Percentiles rank a stretch among this genome's conserved stretches.
Evolutionary conservation across 2,329 filamentous ascomycete genomes (phyloP).

Genomic region (Colletotrichum paranaense): DNA sequence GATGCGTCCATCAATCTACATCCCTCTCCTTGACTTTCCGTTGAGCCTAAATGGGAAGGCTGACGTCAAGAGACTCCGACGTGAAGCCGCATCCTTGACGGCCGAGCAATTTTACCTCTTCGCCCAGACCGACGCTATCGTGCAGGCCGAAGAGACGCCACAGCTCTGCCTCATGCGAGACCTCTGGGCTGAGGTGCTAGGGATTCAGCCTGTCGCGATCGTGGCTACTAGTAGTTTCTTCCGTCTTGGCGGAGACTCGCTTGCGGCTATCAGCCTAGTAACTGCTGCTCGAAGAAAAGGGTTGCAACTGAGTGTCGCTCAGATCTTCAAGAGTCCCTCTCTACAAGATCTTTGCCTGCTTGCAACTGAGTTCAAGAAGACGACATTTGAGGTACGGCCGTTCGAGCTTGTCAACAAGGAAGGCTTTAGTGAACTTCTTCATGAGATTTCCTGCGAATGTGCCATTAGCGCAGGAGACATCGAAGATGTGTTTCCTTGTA

Average conservation of each 20-base stretch:
- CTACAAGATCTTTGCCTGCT: constrained; percentile 15
- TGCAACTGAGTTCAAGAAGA: neutral
- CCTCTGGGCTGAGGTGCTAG: constrained; percentile 19
- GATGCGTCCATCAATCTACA: constrained; percentile 28
- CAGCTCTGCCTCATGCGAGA: constrained; percentile 9
- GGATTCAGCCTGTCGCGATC: neutral
- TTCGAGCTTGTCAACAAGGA: constrained; percentile 7
- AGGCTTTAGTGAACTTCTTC: neutral
- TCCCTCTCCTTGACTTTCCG: constrained; percentile 16
- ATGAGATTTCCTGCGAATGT: constrained; percentile 10
- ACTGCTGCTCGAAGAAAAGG: constrained; percentile 1
- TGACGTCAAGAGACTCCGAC: constrained; percentile 16
- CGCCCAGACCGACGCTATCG: neutral
- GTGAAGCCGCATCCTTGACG: neutral
- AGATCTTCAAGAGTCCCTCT: constrained; percentile 13
- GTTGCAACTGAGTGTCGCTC: constrained; percentile 3
- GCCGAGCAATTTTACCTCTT: constrained; percentile 22
- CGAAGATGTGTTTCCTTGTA: constrained; percentile 27
- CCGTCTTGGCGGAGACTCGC: constrained; percentile 40
- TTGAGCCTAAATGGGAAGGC: constrained; percentile 19
- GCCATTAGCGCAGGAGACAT: constrained; percentile 2
- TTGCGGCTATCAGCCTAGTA: constrained; percentile 40
- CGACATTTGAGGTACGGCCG: neutral
- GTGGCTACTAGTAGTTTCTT: constrained; percentile 41
- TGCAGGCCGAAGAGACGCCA: neutral